Base-by-base conservation (phyloP, 139 green algal species). In the Haematococcus sp. region DNA sequence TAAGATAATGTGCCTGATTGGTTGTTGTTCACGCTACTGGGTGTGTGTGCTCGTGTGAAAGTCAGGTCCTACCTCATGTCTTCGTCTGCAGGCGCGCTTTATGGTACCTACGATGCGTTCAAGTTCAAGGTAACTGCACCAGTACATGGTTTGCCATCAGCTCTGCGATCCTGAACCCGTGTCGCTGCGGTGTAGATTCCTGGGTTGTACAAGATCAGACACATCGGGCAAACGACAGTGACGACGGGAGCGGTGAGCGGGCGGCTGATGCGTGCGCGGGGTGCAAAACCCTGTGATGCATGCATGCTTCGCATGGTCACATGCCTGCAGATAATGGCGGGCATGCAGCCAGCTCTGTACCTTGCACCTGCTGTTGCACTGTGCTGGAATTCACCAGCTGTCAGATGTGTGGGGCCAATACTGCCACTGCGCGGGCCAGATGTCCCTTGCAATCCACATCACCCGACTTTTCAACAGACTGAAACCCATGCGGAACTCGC, bases 221-320 rank as follows among this genome's bases (percentile, higher is more conserved):
- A 83, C 34, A 83, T 83, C 23, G 77, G 77, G 7, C 76, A 83
- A 58, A 78, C 77, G 0, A 83, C 77, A 2, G 28, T 83, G 0
- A 78, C 64, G 25, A 83, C 77, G 1, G 77, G 77, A 9, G 77
- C 77, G 70, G 76, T 82, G 54, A 72, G 76, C 75, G 17, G 61
- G 1, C 2, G 61, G 61, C 30, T 2, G 61, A 44, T 44, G 61
- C 31, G 40, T 49, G 40, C 11, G 40, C 11, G 11, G 40, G 40
- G 11, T 49, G 7, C 40, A 49, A 11, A 49, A 7, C 40, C 11
- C 40, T 49, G 40, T 11, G 11, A 11, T 49, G 40, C 40, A 49
- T 49, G 40, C 7, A 49, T 11, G 40, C 40, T 7, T 11, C 11
- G 11, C 40, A 49, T 49, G 40, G n/a, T n/a, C n/a, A n/a, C n/a